Evolutionary conservation across 208 protist species (phyloP).

Genomic region (Trypanosoma avium): DNA sequence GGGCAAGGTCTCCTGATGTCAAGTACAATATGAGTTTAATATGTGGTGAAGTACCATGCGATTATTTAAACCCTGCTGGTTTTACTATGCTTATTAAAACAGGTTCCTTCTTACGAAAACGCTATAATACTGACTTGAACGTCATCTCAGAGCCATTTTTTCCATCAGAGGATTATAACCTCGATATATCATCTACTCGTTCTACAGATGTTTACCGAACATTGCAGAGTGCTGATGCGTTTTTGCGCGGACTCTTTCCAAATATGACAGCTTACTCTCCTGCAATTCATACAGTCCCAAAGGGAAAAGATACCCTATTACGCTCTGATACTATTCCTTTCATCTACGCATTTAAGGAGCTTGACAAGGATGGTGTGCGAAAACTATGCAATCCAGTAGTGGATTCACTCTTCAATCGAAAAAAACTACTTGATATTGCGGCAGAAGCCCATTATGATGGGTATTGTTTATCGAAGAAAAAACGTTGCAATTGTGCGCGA

Average conservation of each 20-base stretch:
- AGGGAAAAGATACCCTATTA: conserved; percentile 28
- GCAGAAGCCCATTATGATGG: conserved; percentile 27
- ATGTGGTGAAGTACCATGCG: conserved; percentile 30
- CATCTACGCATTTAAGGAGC: conserved; percentile 18
- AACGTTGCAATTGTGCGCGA: conserved; percentile 39
- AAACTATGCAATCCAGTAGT: conserved; percentile 8
- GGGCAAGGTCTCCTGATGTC: conserved; percentile 27
- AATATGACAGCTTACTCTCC: conserved; percentile 27
- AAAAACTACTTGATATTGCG: conserved; percentile 24
- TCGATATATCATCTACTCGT: conserved; percentile 22
- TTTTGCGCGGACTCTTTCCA: conserved; percentile 34
- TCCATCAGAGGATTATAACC: conserved; percentile 23
- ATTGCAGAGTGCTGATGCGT: conserved; percentile 28
- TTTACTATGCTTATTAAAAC: conserved; percentile 31
- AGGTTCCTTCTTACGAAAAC: conserved; percentile 27
- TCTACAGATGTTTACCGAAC: conserved; percentile 36
- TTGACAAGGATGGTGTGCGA: not conserved
- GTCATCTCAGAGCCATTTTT: conserved; percentile 20
- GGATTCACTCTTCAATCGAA: conserved; percentile 19
- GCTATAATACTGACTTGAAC: conserved; percentile 24
- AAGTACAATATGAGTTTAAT: conserved; percentile 29
- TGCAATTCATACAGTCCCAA: conserved; percentile 41
- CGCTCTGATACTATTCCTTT: conserved; percentile 24
- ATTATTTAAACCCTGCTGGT: conserved; percentile 28
- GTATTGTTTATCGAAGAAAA: conserved; percentile 35